phyloP scores from a whole-genome alignment of 345 rosid genomes.

The Linum tenue region DNA sequence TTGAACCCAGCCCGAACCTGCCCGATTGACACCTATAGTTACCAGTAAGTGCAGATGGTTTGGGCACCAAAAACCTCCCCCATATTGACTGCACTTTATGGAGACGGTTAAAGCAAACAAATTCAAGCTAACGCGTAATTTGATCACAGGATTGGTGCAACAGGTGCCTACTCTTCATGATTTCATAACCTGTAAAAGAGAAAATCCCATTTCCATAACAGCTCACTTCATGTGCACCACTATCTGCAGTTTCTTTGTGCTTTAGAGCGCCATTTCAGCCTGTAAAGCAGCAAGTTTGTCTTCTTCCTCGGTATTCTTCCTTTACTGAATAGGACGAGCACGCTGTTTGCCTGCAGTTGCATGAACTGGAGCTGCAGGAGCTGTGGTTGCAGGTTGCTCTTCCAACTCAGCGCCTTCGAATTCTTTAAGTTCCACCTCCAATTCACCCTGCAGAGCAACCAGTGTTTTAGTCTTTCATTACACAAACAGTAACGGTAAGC shows the following conservation, averaged over 20 bases:
- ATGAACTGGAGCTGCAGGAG: conserved; percentile 65
- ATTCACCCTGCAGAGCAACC: conserved; percentile 57
- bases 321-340: conserved; percentile 46
- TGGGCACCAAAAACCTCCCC: neutral
- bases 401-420: conserved; percentile 85
- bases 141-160: no score
- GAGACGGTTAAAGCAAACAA: no score
- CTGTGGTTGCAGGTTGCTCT: conserved; percentile 73
- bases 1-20: no score
- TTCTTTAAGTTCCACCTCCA: conserved; percentile 88
- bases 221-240: no score
- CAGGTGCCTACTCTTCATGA: no score
- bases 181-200: no score
- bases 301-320: conserved; percentile 66
- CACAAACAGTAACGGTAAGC: neutral
- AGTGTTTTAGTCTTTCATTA: neutral
- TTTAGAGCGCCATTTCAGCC: conserved; percentile 89
- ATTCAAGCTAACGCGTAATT: no score
- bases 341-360: conserved; percentile 59
- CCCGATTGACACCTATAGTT: no score
- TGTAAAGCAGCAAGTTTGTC: conserved; percentile 90
- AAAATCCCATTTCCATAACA: no score
- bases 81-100: no score
- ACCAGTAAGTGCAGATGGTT: no score
- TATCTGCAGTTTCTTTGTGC: neutral